Evolutionary conservation across 1,139 yeast species (phyloP).

Genomic region (Scheffersomyces parashehatae): DNA sequence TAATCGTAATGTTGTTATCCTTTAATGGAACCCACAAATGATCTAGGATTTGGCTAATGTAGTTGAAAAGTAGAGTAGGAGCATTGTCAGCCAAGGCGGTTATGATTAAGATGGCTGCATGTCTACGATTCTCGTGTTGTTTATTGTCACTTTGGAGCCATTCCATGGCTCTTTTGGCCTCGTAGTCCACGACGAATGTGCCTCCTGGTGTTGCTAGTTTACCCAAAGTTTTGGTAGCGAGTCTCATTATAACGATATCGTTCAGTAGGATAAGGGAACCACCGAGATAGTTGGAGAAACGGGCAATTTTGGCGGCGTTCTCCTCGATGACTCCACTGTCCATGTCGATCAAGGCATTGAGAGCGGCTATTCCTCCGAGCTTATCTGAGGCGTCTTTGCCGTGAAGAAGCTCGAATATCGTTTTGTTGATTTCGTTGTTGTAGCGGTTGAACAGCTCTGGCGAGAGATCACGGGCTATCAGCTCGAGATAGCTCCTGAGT

Average conservation of each 20-base stretch:
- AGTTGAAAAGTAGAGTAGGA: slow-evolving; percentile 79
- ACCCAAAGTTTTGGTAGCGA: slow-evolving; percentile 86
- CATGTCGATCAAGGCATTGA: slow-evolving; percentile 81
- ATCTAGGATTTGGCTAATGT: slow-evolving; percentile 75
- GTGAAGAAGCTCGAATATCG: slow-evolving; percentile 82
- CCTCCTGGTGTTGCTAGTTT: slow-evolving; percentile 89
- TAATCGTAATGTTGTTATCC: slow-evolving; percentile 71
- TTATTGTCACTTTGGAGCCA: slow-evolving; percentile 83
- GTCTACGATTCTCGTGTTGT: slow-evolving; percentile 76
- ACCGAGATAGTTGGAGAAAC: slow-evolving; percentile 78
- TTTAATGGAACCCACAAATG: slow-evolving; percentile 86
- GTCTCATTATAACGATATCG: slow-evolving; percentile 80
- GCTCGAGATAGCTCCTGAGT: slow-evolving; percentile 63
- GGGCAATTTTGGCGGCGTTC: slow-evolving; percentile 83
- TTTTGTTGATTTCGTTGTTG: slow-evolving; percentile 83
- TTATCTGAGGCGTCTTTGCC: slow-evolving; percentile 71
- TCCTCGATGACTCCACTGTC: slow-evolving; percentile 69
- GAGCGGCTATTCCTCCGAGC: slow-evolving; percentile 89
- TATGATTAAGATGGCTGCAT: slow-evolving; percentile 85
- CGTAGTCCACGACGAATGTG: slow-evolving; percentile 85
- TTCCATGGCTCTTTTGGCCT: slow-evolving; percentile 85
- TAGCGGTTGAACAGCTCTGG: slow-evolving; percentile 79
- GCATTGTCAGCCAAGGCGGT: slow-evolving; percentile 85
- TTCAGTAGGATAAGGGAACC: slow-evolving; percentile 79
- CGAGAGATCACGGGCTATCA: slow-evolving; percentile 72